Conservation (phyloP, 106 monocot species). For the Allium cepa region DNA sequence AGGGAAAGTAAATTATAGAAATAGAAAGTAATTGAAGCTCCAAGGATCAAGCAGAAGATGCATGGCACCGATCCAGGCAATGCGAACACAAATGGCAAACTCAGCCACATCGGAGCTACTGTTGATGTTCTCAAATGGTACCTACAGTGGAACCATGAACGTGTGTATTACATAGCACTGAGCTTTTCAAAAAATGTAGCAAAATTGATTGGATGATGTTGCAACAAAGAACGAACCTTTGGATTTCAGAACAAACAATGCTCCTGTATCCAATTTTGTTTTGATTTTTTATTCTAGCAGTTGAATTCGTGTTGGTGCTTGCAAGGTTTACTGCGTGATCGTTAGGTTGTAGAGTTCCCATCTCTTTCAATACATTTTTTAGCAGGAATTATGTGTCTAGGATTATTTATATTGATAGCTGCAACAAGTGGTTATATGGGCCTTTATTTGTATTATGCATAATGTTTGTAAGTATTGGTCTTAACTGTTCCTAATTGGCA, state of each 20-base stretch:
- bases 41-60: slow-evolving; percentile 36
- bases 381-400: too few species aligned
- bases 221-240: neutral
- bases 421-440: too few species aligned
- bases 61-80: slow-evolving; percentile 70
- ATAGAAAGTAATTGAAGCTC: slow-evolving; percentile 70
- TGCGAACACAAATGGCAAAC: slow-evolving; percentile 68
- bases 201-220: neutral
- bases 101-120: slow-evolving; percentile 74
- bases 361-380: too few species aligned
- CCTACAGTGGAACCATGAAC: slow-evolving; percentile 85
- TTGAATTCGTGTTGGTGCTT: neutral
- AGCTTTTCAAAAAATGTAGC: neutral
- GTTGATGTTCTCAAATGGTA: slow-evolving; percentile 89
- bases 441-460: too few species aligned
- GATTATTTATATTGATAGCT: too few species aligned
- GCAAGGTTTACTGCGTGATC: too few species aligned
- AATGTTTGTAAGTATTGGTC: too few species aligned
- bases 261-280: slow-evolving; percentile 4
- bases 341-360: too few species aligned
- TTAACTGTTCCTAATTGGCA: too few species aligned
- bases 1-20: slow-evolving; percentile 85
- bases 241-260: slow-evolving; percentile 11
- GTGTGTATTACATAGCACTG: slow-evolving; percentile 7
- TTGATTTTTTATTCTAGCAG: too few species aligned